These are phyloP conservation scores for carrot (Daucus carota) DNA, from an alignment of 129 eudicot genomes.

Conservation along the genomic window DNA sequence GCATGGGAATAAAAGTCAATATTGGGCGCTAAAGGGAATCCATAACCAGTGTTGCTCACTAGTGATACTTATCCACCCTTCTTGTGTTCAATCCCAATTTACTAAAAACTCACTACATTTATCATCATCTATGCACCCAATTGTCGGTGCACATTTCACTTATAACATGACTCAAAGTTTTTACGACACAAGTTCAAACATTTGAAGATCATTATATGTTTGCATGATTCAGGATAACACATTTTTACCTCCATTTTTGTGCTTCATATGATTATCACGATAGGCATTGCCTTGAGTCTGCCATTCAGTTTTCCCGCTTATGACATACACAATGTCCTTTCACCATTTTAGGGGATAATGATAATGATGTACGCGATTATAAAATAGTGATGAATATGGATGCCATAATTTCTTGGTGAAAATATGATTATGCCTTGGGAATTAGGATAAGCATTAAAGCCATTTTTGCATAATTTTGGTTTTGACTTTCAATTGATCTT, in stretches of 20 bases:
- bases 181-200: too few relatives aligned
- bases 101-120: neutral
- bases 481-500: neutral
- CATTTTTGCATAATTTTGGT: neutral
- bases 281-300: neutral
- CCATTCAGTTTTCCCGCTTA: too few relatives aligned
- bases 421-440: neutral
- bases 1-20: too few relatives aligned
- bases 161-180: too few relatives aligned
- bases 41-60: too few relatives aligned
- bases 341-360: neutral
- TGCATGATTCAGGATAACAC: neutral
- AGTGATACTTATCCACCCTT: too few relatives aligned
- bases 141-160: neutral
- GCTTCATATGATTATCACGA: too few relatives aligned
- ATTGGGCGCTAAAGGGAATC: too few relatives aligned
- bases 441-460: neutral
- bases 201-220: too few relatives aligned
- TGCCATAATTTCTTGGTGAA: neutral
- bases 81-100: neutral
- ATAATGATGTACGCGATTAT: neutral
- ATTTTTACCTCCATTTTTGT: too few relatives aligned
- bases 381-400: too few relatives aligned
- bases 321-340: too few relatives aligned
- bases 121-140: neutral